These are phyloP conservation scores for Gracilariopsis chorda DNA, from an alignment of 23 red algal genomes.

Conservation along the genomic window DNA sequence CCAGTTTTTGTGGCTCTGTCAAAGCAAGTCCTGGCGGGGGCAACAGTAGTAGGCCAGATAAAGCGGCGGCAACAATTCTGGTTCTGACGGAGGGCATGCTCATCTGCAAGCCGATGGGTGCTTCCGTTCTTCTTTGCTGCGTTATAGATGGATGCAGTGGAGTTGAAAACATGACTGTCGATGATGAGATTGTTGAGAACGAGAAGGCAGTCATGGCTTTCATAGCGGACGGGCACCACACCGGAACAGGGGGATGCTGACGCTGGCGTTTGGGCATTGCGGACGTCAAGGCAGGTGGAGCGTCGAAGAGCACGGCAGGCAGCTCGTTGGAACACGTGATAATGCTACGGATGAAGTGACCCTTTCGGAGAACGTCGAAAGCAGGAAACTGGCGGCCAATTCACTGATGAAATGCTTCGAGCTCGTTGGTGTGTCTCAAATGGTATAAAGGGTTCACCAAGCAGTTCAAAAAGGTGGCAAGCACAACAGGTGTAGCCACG, in stretches of 20 bases:
- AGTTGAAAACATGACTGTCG: background rate
- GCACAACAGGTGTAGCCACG: too few relatives aligned
- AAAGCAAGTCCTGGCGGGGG: background rate
- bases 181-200: background rate
- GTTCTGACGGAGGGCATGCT: background rate
- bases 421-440: too few relatives aligned
- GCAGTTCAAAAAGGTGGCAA: too few relatives aligned
- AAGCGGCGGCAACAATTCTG: background rate
- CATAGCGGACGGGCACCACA: background rate
- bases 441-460: too few relatives aligned
- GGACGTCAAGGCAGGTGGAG: too few relatives aligned
- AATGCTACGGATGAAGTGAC: too few relatives aligned
- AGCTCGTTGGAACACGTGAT: too few relatives aligned
- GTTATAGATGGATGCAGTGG: background rate
- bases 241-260: background rate
- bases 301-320: too few relatives aligned
- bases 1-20: slow-evolving; percentile 75
- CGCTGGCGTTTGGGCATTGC: slow-evolving; percentile 16
- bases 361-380: too few relatives aligned
- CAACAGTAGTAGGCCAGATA: slow-evolving; percentile 1
- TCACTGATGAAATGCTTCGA: too few relatives aligned
- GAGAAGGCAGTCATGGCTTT: background rate
- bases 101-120: background rate
- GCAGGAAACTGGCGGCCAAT: too few relatives aligned
- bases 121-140: background rate